Percentiles rank a stretch among this genome's conserved stretches.
These are phyloP conservation scores for Colletotrichum kahawae DNA, from an alignment of 2,329 filamentous ascomycete genomes.

Conservation along the genomic window DNA sequence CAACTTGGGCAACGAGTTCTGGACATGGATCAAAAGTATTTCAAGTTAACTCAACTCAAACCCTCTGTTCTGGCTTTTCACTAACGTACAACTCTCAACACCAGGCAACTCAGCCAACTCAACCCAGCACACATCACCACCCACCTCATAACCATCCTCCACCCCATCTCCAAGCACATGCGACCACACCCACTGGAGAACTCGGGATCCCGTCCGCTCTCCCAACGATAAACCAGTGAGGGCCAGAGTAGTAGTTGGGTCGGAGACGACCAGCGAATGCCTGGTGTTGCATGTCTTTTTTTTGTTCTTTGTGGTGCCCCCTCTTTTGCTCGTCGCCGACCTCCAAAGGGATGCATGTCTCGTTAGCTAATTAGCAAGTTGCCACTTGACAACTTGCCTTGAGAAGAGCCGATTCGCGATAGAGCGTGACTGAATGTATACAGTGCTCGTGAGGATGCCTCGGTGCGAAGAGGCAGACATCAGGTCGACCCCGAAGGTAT, in stretches of 20 bases:
- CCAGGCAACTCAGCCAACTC: too few relatives aligned
- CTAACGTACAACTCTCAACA: too few relatives aligned
- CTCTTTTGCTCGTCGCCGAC: neutral
- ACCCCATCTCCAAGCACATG: neutral
- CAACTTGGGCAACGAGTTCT: too few relatives aligned
- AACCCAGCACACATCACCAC: too few relatives aligned
- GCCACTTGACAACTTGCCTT: neutral
- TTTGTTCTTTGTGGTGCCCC: neutral
- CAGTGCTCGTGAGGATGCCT: neutral
- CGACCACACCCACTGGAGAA: slow-evolving; percentile 18
- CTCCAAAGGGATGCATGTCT: neutral
- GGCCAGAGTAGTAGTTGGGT: slow-evolving; percentile 13
- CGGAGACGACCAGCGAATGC: slow-evolving; percentile 8
- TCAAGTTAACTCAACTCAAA: too few relatives aligned
- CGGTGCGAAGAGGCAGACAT: rapidly evolving
- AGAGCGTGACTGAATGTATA: neutral
- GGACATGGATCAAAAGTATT: too few relatives aligned
- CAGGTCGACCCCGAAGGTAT: neutral
- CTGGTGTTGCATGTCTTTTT: slow-evolving; percentile 13
- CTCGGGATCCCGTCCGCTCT: slow-evolving; percentile 19
- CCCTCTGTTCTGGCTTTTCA: too few relatives aligned
- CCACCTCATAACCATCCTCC: neutral
- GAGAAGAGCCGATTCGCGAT: neutral
- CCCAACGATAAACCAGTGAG: slow-evolving; percentile 13
- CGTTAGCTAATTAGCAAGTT: neutral